Percentiles rank a stretch among this genome's conserved stretches.
phyloP scores from a whole-genome alignment of 2,329 filamentous ascomycete species.

The Neoascochyta sp. region DNA sequence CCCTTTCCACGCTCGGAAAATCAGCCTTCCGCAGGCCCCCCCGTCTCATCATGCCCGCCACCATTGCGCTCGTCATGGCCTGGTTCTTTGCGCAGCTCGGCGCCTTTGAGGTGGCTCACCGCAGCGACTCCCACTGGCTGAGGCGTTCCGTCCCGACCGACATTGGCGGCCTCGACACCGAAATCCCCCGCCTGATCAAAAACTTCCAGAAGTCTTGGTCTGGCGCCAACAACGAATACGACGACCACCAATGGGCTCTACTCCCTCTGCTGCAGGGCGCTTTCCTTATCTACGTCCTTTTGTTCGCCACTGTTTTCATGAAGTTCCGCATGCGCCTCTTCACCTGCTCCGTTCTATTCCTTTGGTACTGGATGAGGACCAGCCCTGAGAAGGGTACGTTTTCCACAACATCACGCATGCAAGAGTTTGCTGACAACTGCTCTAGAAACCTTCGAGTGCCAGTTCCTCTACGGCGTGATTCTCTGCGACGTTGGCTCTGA shows the following conservation, averaged over 20 bases:
- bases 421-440: conserved; percentile 11
- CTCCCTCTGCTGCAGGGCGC: conserved; percentile 49
- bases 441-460: conserved; percentile 53
- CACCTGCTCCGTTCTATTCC: conserved; percentile 45
- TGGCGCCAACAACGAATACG: conserved; percentile 50
- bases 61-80: conserved; percentile 50
- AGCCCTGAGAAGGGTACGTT: conserved; percentile 46
- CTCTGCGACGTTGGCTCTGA: conserved; percentile 51
- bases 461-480: conserved; percentile 52
- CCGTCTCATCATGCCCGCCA: conserved; percentile 51
- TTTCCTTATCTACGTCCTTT: conserved; percentile 50
- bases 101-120: conserved; percentile 47
- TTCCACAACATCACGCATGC: too few relatives aligned
- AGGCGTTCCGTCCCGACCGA: conserved; percentile 48
- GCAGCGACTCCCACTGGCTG: conserved; percentile 52
- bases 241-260: conserved; percentile 56
- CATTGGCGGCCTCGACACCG: conserved; percentile 44
- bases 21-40: conserved; percentile 54
- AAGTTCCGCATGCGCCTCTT: conserved; percentile 48
- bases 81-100: conserved; percentile 50
- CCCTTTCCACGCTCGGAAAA: conserved; percentile 50
- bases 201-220: conserved; percentile 52
- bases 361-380: conserved; percentile 50
- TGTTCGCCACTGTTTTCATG: conserved; percentile 49
- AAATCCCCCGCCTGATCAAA: conserved; percentile 44